phyloP scores from a whole-genome alignment of 2,329 filamentous ascomycete species.

The Zasmidium citrigriseum region DNA sequence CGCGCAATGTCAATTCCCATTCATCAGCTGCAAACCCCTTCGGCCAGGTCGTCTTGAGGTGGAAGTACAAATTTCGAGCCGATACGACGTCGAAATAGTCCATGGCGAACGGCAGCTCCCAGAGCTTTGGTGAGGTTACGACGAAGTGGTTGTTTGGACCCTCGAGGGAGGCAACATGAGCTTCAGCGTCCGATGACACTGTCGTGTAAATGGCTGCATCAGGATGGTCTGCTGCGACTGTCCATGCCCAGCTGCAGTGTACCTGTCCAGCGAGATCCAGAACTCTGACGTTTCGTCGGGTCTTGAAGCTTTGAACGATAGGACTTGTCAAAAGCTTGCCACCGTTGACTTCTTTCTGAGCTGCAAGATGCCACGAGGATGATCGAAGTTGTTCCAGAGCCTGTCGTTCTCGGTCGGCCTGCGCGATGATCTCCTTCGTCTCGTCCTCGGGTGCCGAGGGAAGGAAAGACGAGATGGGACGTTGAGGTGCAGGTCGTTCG shows the following conservation, averaged over 20 bases:
- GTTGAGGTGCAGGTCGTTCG: constrained; percentile 43
- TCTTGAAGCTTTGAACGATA: constrained; percentile 42
- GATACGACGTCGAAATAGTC: constrained; percentile 90
- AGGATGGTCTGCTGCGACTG: constrained; percentile 82
- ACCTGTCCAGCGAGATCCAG: constrained; percentile 85
- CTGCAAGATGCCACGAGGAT: constrained; percentile 64
- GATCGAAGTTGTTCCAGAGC: constrained; percentile 70
- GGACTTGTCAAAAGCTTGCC: constrained; percentile 61
- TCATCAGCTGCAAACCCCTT: constrained; percentile 63
- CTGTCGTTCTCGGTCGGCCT: constrained; percentile 73
- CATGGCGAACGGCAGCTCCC: constrained; percentile 79
- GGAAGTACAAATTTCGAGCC: constrained; percentile 79
- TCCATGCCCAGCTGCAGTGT: constrained; percentile 94
- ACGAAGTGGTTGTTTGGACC: constrained; percentile 87
- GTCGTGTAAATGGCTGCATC: constrained; percentile 87
- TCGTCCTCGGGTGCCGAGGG: constrained; percentile 39
- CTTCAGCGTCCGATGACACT: constrained; percentile 38
- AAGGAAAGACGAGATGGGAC: constrained; percentile 49
- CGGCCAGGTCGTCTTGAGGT: constrained; percentile 70
- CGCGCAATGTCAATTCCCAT: constrained; percentile 79
- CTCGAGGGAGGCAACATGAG: constrained; percentile 63
- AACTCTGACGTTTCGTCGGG: constrained; percentile 59
- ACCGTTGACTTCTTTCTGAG: constrained; percentile 60
- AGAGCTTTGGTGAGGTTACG: constrained; percentile 74
- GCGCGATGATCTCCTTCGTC: constrained; percentile 33